A percentile compares a stretch with the other conserved stretches of the same genome.
Conservation (phyloP, 768 basidiomycete species). For the Nidularia sp. region DNA sequence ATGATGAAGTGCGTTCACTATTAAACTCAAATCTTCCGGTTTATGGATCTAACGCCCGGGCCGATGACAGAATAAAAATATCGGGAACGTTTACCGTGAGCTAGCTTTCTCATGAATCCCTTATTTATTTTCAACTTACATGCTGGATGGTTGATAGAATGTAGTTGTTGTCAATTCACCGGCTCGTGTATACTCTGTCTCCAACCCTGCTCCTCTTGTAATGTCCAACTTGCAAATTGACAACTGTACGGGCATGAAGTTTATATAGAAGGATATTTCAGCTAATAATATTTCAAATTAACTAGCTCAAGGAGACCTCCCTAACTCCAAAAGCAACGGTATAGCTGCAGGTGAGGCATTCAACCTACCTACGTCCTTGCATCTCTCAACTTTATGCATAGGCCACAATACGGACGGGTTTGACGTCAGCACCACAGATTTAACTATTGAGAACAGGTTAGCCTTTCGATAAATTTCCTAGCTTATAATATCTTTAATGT, state of each 20-base stretch:
- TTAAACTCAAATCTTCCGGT: background rate
- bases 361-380: background rate
- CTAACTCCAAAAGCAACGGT: conserved; percentile 49
- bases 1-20: conserved; percentile 35
- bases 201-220: conserved; percentile 30
- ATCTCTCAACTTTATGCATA: conserved; percentile 1
- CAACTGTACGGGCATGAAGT: conserved; percentile 37
- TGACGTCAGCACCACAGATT: conserved; percentile 29
- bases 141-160: conserved; percentile 22
- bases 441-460: conserved; percentile 40
- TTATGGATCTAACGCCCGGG: too few species aligned
- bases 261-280: background rate
- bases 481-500: too few species aligned
- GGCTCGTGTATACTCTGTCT: conserved; percentile 30
- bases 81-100: conserved; percentile 30
- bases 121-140: conserved; percentile 13
- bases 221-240: conserved; percentile 50
- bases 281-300: background rate
- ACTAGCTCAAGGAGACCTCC: conserved; percentile 45
- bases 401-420: conserved; percentile 52
- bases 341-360: conserved; percentile 29
- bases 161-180: conserved; percentile 39
- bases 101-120: conserved; percentile 10
- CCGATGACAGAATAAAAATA: conserved; percentile 24
- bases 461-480: background rate